Base-by-base conservation (phyloP, 139 green algal species). In the Ulvella scutata region DNA sequence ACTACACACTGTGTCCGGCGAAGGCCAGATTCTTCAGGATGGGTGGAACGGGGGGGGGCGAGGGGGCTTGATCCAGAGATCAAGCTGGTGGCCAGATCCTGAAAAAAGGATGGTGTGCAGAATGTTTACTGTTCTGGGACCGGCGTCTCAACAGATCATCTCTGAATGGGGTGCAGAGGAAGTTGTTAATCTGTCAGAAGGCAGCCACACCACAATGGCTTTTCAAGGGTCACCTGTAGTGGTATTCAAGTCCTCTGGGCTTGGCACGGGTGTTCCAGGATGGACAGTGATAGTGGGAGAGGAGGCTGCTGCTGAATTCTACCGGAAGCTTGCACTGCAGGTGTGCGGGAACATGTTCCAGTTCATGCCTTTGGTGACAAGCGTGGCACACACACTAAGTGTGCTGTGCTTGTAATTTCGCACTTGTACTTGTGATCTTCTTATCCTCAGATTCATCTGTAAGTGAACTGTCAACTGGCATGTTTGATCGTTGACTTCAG, bases 201-300 rank as follows among this genome's bases (percentile, higher is more conserved):
- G 9, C 37, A 4, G 2, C 37, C 72, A 76, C 72, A 60, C 75
- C 6, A 36, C 82, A 1, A 6, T 75, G 17, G 82, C 76, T 37
- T 88, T 88, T 78, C 39, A 79, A 23, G 75, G 75, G 43, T 75
- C 72, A n/a, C 88, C 90, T 0, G 77, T 92, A 3, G 74, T 91
- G 21, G 77, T 84, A 2, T 83, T 84, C 29, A 38, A 44, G 17
- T 75, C 78, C 35, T 72, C 77, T 3, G 82, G 82, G 33, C 79
- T 85, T 10, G 82, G 83, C 0, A 62, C 84, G 44, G 61, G 77
- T 0, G 40, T 74, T 10, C 80, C 79, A 0, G 89, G 90, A 26
- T 95, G 85, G 79, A 95, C 85, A 0, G 33, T 96, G 2, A 85
- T 96, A 2, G 81, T 72, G 7, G 90, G 92, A 36, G 87, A 94